Percentiles rank a stretch among this genome's conserved stretches.
phyloP scores from a whole-genome alignment of 1,284 basidiomycete species.

The Ceratobasidium sp. region DNA sequence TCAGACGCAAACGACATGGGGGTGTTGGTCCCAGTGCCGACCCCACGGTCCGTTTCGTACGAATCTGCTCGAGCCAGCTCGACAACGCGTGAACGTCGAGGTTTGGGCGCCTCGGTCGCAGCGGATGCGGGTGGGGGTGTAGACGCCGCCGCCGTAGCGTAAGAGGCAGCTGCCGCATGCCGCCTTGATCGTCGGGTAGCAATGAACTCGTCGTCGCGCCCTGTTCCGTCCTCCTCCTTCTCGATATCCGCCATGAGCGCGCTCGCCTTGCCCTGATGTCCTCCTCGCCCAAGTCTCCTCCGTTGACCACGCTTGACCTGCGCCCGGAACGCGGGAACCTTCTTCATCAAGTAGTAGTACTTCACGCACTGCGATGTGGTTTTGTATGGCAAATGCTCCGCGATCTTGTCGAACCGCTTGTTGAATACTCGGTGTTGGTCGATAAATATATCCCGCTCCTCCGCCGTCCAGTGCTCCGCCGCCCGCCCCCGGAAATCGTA shows the following conservation, averaged over 20 bases:
- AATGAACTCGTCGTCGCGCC: conserved; percentile 48
- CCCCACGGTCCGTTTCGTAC: conserved; percentile 18
- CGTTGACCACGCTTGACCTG: conserved; percentile 73
- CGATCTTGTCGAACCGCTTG: conserved; percentile 94
- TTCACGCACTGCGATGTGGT: conserved; percentile 89
- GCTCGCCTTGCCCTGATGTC: conserved; percentile 71
- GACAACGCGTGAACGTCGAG: conserved; percentile 22
- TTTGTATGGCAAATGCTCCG: conserved; percentile 85
- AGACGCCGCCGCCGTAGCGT: conserved; percentile 11
- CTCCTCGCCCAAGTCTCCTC: conserved; percentile 68
- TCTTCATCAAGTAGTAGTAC: conserved; percentile 97
- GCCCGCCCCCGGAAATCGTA: conserved; percentile 77
- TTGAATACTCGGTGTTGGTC: conserved; percentile 86
- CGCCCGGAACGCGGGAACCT: conserved; percentile 83
- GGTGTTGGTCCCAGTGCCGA: conserved; percentile 9
- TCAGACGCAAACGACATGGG: conserved; percentile 30
- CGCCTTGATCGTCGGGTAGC: conserved; percentile 29
- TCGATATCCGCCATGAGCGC: conserved; percentile 78
- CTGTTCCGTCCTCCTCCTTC: conserved; percentile 50
- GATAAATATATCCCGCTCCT: conserved; percentile 83
- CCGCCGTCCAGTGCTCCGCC: conserved; percentile 82
- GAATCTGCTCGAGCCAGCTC: conserved; percentile 36
- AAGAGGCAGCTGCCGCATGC: conserved; percentile 19
- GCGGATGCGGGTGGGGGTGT: conserved; percentile 17
- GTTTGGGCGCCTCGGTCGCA: conserved; percentile 5